Evolutionary conservation across 306 rosid species (phyloP), one percentile per base, ranked within the genome.

Genomic region (Prunus mongolica): DNA sequence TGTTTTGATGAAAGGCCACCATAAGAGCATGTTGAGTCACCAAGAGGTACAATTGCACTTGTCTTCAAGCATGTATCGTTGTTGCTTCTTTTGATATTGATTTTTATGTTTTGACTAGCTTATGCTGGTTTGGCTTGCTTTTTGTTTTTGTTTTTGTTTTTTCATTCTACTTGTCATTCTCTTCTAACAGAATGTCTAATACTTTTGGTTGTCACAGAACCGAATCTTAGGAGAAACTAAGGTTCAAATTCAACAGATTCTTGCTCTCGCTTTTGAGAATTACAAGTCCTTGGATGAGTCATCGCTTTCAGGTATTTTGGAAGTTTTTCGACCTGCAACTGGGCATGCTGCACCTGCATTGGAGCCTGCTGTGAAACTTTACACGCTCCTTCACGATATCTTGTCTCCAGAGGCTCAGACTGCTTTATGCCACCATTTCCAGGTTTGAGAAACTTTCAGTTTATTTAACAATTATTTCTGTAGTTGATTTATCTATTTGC

Each of bases 361-460:
- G 81, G 96, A 91, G 72, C 97, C 98, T 71, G 99, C 99, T 63
- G 97, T 96, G 54, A 91, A 89, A 79, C 91, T 96, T 49, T 92
- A 87, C 88, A 92, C 82, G 62, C 93, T 92, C 80, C 98, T 96
- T 83, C 97, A 92, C 24, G 99, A 96, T 79, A 80, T 96, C 76
- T 85, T 96, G 78, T 91, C 99, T 80, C 98, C 99, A 0, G 99
- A 96, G 96, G 90, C 90, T 38, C 99, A 96, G 82, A 92, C 87
- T 76, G 80, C 96, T 28, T 78, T 96, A 71, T 96, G 99, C 83
- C 99, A 92, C 52, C 86, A 92, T 85, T 96, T 96, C 86, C 99
- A 95, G 99, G 99, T 95, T 80, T 55, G 84, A 45, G 74, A 60
- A 76, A 84, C 38, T 81, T 45, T 14, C 44, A 14, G 16, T 80